phyloP scores from a whole-genome alignment of 83 land plant species.

The Isoetes engelmannii region DNA sequence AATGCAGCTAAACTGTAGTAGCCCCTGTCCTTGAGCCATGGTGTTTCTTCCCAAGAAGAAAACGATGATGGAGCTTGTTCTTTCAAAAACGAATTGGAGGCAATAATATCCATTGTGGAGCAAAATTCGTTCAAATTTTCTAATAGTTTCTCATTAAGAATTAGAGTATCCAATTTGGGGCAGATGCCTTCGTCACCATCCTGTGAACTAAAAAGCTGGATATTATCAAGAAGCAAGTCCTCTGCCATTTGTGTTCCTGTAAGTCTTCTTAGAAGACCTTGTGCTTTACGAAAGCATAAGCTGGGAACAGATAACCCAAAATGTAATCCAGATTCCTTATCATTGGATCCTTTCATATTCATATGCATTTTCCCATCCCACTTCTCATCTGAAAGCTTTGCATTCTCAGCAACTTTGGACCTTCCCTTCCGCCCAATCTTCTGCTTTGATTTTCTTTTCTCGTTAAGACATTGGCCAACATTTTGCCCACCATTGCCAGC shows the following conservation, averaged over 20 bases:
- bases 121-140: slow-evolving; percentile 54
- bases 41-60: slow-evolving; percentile 66
- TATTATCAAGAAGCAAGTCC: slow-evolving; percentile 23
- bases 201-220: slow-evolving; percentile 51
- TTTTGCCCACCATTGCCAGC: not conserved
- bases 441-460: not conserved
- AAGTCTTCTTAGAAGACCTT: slow-evolving; percentile 59
- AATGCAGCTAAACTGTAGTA: slow-evolving; percentile 79
- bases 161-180: slow-evolving; percentile 43
- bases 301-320: slow-evolving; percentile 39
- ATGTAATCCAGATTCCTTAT: no score
- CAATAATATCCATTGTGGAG: slow-evolving; percentile 63
- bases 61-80: slow-evolving; percentile 16
- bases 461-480: not conserved
- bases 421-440: not conserved
- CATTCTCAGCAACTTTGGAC: not conserved
- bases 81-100: slow-evolving; percentile 59
- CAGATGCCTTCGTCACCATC: slow-evolving; percentile 38
- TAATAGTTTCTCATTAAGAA: slow-evolving; percentile 51
- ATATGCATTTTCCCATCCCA: no score
- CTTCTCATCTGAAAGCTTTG: no score
- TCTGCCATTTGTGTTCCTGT: slow-evolving; percentile 30
- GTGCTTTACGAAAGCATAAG: slow-evolving; percentile 56
- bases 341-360: no score
- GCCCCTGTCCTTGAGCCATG: slow-evolving; percentile 83